These are phyloP conservation scores for Coniochaeta sp. DNA, from an alignment of 2,329 filamentous ascomycete genomes.

Conservation along the genomic window DNA sequence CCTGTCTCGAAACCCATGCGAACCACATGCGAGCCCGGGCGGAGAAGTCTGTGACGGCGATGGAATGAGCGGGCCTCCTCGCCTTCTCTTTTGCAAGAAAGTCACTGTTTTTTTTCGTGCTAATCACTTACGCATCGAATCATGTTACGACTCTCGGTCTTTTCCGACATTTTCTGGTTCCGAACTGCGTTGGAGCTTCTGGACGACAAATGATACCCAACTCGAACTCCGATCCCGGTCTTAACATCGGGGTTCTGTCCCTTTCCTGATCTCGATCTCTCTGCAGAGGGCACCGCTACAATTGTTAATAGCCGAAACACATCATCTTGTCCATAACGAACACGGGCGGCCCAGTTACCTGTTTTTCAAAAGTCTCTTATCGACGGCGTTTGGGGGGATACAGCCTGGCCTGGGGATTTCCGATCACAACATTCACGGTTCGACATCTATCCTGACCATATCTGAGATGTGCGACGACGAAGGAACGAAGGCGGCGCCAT, in stretches of 20 bases:
- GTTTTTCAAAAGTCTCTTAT: not conserved
- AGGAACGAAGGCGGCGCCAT: not conserved
- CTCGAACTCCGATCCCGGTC: not conserved
- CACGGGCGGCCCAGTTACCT: not conserved
- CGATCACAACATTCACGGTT: too few species aligned
- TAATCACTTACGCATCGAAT: not conserved
- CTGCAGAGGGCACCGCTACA: not conserved
- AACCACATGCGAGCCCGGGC: constrained; percentile 43
- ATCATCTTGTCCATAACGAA: not conserved
- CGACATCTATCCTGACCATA: not conserved
- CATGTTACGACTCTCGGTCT: not conserved
- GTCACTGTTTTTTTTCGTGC: not conserved
- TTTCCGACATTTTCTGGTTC: not conserved
- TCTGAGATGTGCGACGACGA: not conserved
- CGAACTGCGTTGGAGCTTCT: not conserved
- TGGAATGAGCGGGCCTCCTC: constrained; percentile 21
- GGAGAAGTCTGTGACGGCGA: constrained; percentile 40
- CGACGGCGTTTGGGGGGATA: not conserved
- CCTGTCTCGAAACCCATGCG: constrained; percentile 48
- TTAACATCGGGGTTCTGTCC: not conserved
- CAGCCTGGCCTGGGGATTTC: not conserved
- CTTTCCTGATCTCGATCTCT: not conserved
- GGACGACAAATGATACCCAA: constrained; percentile 6
- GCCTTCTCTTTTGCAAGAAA: too few species aligned
- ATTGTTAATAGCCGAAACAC: not conserved